phyloP scores from a whole-genome alignment of 495 filamentous ascomycete genomes.

The Parathielavia appendiculata region DNA sequence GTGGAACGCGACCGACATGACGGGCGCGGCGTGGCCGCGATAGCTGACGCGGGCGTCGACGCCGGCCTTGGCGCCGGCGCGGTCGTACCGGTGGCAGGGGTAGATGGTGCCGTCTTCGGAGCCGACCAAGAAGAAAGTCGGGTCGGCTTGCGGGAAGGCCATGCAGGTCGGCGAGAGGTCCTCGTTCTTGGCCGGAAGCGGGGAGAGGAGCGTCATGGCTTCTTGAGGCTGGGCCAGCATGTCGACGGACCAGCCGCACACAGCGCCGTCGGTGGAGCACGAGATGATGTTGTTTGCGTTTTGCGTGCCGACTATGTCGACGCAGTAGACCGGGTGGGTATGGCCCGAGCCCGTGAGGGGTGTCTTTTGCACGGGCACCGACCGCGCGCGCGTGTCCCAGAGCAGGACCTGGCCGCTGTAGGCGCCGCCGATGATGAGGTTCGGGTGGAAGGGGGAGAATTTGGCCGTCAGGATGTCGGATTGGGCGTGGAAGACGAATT shows the following conservation, averaged over 20 bases:
- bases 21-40: conserved; percentile 81
- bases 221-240: conserved; percentile 97
- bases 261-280: conserved; percentile 89
- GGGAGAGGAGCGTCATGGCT: conserved; percentile 75
- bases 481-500: conserved; percentile 94
- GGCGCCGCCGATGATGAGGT: conserved; percentile 86
- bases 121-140: conserved; percentile 94
- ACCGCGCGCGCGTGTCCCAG: conserved; percentile 92
- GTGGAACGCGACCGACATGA: conserved; percentile 95
- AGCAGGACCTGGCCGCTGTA: conserved; percentile 96
- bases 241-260: conserved; percentile 94
- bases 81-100: conserved; percentile 93
- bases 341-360: conserved; percentile 89
- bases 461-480: conserved; percentile 93
- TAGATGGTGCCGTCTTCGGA: conserved; percentile 95
- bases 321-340: conserved; percentile 91
- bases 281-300: conserved; percentile 98
- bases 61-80: conserved; percentile 92
- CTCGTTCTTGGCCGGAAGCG: conserved; percentile 85
- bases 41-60: conserved; percentile 83
- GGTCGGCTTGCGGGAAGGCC: conserved; percentile 91
- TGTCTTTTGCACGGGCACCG: conserved; percentile 89
- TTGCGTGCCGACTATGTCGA: conserved; percentile 94
- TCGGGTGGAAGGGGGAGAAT: conserved; percentile 96
- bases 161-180: conserved; percentile 95